Base-by-base conservation (phyloP, 2,329 filamentous ascomycete genomes). In the Endothia cerciana region DNA sequence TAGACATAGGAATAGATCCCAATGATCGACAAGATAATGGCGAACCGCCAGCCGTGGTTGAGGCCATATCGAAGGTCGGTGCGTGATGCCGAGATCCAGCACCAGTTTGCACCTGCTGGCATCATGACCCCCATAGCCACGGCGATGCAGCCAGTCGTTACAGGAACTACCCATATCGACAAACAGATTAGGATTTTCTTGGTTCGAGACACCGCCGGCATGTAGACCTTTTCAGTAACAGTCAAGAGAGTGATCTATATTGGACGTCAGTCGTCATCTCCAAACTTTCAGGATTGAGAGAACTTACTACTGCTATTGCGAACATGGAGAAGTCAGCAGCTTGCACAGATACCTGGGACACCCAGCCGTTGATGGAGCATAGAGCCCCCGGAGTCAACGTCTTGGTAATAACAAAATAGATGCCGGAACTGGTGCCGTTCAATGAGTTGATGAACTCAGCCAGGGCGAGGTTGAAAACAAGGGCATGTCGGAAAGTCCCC, bases 271-370 rank as follows among this genome's bases (percentile, higher is more conserved):
- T 11, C 15, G 36, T 8, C 10, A 19, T 1, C 13, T n/a, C 17
- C 1, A 22, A n/a, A 3, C 0, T 33, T 11, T 13, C n/a, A 36
- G 30, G 40, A 19, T 6, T 33, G 15, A 17, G 13, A 38, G n/a
- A 15, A 61, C 59, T 56, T 22, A 78, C 74, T 15, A 82, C 73
- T 19, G 79, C 75, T 28, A 83, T 82, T 33, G 80, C 77, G 17
- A 83, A 73, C 62, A 83, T 80, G 28, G 77, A 78, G 66, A 81
- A 78, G 63, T 79, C 77, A 36, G 74, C 74, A 4, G 78, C 77
- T 69, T 82, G 80, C 13, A 82, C 80, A 2, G 78, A 80, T 51
- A 82, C 73, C 64, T 83, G 81, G 33, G 79, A 78, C 45, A 81
- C 66, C 72, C 78, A 81, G 40, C 80, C 81, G 69, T 82, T 83